These are phyloP conservation scores for Coniophora puteana DNA, from an alignment of 1,284 basidiomycete genomes.

Conservation along the genomic window DNA sequence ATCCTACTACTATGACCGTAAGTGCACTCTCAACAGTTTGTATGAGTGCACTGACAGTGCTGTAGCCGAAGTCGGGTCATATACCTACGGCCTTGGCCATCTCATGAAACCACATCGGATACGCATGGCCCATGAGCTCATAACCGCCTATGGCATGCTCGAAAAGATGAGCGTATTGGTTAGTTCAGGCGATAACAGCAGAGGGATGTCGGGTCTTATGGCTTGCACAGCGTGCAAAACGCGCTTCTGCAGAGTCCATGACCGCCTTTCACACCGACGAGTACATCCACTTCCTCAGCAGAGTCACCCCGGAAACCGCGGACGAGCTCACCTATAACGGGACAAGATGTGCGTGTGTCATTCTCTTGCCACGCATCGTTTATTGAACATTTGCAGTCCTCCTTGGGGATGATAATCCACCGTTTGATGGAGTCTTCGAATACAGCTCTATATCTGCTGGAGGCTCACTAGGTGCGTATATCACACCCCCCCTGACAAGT, in stretches of 20 bases:
- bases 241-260: constrained; percentile 82
- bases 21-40: constrained; percentile 9
- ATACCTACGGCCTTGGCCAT: constrained; percentile 85
- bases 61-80: constrained; percentile 75
- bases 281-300: constrained; percentile 88
- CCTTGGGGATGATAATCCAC: constrained; percentile 93
- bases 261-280: constrained; percentile 97
- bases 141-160: constrained; percentile 88
- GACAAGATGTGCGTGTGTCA: constrained; percentile 64
- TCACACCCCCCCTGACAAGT: neutral
- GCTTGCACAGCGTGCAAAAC: constrained; percentile 65
- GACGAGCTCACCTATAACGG: constrained; percentile 84
- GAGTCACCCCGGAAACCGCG: constrained; percentile 86
- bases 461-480: constrained; percentile 73
- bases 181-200: constrained; percentile 5
- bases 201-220: constrained; percentile 1
- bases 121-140: constrained; percentile 89
- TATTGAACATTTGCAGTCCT: constrained; percentile 51
- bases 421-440: constrained; percentile 96
- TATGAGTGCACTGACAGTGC: constrained; percentile 6
- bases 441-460: constrained; percentile 97
- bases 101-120: constrained; percentile 97
- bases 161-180: constrained; percentile 90
- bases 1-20: constrained; percentile 62
- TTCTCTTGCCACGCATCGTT: constrained; percentile 3